Base-by-base conservation (phyloP, 441 rosid species). In the Kokia cookei region DNA sequence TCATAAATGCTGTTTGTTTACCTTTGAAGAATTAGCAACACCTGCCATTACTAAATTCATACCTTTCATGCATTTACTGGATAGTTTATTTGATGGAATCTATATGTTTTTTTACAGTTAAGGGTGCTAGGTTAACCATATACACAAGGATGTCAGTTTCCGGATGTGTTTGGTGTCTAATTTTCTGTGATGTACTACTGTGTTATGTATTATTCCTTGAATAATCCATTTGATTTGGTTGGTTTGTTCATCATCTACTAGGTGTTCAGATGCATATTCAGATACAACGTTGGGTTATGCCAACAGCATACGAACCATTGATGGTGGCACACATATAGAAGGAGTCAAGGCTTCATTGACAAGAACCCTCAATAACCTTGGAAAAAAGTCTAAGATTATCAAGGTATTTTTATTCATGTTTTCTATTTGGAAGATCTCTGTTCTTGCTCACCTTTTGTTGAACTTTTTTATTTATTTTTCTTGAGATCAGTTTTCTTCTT, bases 221-320 rank as follows among this genome's bases (percentile, higher is more conserved):
- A 63, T 43, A 35, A 58, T 43, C 72, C 26, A 5, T 64, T 61
- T 77, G 50, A 51, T 71, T 73, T 76, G 32, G 37, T 19, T 67
- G 24, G 42, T 9, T 67, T 67, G 15, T 67, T 67, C 24, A 35
- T 76, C 73, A 64, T 82, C 76, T 77, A 51, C 76, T 68, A 96
- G 97, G 99, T 96, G 96, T 81, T 89, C 89, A 22, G 98, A 96
- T 89, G 97, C 97, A 69, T 96, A 96, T 85, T 91, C 96, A 53
- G 98, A 94, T 84, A 93, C 93, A 61, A 78, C 91, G 80, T 82
- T 94, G 35, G 99, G 99, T 73, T 94, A 94, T 76, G 97, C 98
- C 64, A 94, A 94, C 84, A 93, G 98, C 84, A 90, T 93, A 57
- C 93, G 97, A 10, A 96, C 97, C 37, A 65, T 89, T 84, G 99